Percentiles rank a stretch among this genome's conserved stretches.
Conservation (phyloP, 2,329 filamentous ascomycete genomes). For the Aspergillus bombycis region DNA sequence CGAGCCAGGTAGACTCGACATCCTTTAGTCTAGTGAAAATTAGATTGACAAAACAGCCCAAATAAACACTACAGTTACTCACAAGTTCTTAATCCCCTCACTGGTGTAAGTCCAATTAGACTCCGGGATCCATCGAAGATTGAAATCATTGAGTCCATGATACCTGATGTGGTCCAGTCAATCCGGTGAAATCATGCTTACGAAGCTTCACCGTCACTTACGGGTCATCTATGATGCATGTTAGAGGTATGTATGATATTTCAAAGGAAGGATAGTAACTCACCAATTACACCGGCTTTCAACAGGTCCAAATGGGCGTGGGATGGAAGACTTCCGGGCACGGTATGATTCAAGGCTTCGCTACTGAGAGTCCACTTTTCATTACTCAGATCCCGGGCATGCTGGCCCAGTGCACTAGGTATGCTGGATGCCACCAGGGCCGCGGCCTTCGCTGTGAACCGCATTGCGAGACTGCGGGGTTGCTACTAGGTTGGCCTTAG, state of each 20-base stretch:
- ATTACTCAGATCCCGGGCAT: conserved; percentile 47
- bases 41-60: background rate
- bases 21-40: conserved; percentile 30
- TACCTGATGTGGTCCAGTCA: conserved; percentile 36
- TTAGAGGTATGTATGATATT: background rate
- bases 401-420: conserved; percentile 25
- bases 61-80: conserved; percentile 18
- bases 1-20: conserved; percentile 53
- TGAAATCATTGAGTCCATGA: conserved; percentile 61
- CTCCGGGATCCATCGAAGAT: conserved; percentile 62
- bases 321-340: conserved; percentile 60
- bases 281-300: conserved; percentile 55
- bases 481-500: background rate
- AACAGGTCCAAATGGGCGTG: conserved; percentile 63
- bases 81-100: conserved; percentile 48
- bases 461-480: conserved; percentile 20
- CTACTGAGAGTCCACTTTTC: conserved; percentile 52
- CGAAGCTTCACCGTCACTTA: conserved; percentile 21
- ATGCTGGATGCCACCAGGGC: conserved; percentile 21
- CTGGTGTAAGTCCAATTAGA: conserved; percentile 65
- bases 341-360: conserved; percentile 52
- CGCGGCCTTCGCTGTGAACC: conserved; percentile 17
- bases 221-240: conserved; percentile 35
- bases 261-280: conserved; percentile 33
- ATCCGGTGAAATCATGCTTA: background rate